Evolutionary conservation across 495 filamentous ascomycete genomes (phyloP).

Genomic region (Stereocaulon alpinum): DNA sequence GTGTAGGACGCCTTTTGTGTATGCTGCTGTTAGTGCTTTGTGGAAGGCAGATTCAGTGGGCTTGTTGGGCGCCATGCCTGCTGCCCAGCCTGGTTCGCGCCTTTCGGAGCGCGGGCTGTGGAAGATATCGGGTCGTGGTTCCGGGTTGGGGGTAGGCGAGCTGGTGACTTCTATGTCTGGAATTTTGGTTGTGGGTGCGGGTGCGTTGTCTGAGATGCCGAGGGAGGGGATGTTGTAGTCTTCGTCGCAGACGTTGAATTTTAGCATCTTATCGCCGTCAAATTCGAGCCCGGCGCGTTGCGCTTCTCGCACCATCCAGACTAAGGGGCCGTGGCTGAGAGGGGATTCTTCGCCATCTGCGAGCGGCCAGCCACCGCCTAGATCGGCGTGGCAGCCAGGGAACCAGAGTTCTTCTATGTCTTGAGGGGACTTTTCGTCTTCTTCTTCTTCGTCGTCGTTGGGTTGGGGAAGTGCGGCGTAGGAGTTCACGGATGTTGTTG

Average conservation of each 20-base stretch:
- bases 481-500: conserved; percentile 33
- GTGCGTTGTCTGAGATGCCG: not conserved
- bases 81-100: conserved; percentile 15
- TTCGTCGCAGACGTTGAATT: conserved; percentile 52
- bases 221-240: conserved; percentile 18
- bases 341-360: conserved; percentile 43
- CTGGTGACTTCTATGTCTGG: not conserved
- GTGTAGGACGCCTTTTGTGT: conserved; percentile 56
- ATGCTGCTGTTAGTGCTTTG: conserved; percentile 45
- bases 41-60: conserved; percentile 35
- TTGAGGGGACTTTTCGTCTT: conserved; percentile 53
- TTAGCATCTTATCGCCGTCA: conserved; percentile 55
- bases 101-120: conserved; percentile 15
- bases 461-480: conserved; percentile 31
- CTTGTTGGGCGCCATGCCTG: conserved; percentile 16
- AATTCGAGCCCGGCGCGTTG: conserved; percentile 62
- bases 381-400: conserved; percentile 69
- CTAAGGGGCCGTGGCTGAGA: conserved; percentile 63
- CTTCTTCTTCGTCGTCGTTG: conserved; percentile 46
- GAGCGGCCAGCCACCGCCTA: conserved; percentile 75
- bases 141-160: not conserved
- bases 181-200: not conserved
- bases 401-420: conserved; percentile 74
- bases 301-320: conserved; percentile 80
- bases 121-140: conserved; percentile 16